These are phyloP conservation scores for Ambispora gerdemannii DNA, from an alignment of 192 early-diverging fungal species.

Conservation along the genomic window DNA sequence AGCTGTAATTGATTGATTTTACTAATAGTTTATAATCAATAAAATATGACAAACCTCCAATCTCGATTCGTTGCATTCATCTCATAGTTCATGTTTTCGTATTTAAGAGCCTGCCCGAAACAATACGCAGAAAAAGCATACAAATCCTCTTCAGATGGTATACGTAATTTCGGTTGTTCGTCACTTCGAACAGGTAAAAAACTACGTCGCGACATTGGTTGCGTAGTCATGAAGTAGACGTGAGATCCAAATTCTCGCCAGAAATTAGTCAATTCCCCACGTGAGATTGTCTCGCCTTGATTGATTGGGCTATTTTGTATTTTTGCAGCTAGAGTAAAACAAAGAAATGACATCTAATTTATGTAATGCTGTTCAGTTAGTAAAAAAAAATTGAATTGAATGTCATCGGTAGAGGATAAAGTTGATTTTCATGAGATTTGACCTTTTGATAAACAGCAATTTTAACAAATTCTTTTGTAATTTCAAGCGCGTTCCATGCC, in stretches of 20 bases:
- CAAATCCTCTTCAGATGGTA: constrained; percentile 32
- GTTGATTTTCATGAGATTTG: background rate
- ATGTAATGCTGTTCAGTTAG: too few relatives aligned
- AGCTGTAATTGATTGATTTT: too few relatives aligned
- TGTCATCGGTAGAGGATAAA: background rate
- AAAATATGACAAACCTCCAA: constrained; percentile 14
- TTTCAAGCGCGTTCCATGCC: constrained; percentile 56
- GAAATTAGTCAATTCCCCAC: constrained; percentile 35
- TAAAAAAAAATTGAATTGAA: background rate
- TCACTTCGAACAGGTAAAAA: constrained; percentile 28
- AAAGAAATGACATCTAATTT: constrained; percentile 59
- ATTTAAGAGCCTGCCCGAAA: constrained; percentile 36
- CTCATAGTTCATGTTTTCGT: constrained; percentile 26
- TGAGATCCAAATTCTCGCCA: constrained; percentile 53
- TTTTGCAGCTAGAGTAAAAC: constrained; percentile 51
- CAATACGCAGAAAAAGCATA: constrained; percentile 46
- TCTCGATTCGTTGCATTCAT: background rate
- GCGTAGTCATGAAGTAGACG: constrained; percentile 45
- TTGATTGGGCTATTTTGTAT: background rate
- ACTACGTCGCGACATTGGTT: constrained; percentile 52
- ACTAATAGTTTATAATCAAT: too few relatives aligned
- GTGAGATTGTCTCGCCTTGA: background rate
- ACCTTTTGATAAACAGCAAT: constrained; percentile 63
- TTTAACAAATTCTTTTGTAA: constrained; percentile 43
- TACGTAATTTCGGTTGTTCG: background rate